Evolutionary conservation across 176 grass and related monocot genomes (phyloP).

Genomic region (Rhipidocladum racemiflorum): DNA sequence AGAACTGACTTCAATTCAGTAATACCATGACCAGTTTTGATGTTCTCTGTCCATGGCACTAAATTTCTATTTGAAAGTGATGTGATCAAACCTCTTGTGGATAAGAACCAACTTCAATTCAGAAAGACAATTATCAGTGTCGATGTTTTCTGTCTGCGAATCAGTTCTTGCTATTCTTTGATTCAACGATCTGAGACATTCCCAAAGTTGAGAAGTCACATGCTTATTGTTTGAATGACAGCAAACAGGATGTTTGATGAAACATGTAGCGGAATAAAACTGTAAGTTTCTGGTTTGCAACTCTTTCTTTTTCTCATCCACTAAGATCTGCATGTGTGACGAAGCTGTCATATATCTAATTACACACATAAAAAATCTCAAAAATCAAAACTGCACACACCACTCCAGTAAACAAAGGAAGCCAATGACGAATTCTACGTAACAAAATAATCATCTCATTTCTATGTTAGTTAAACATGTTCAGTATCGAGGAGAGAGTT

Average conservation of each 20-base stretch:
- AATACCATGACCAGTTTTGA: background rate
- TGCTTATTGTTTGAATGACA: constrained; percentile 13
- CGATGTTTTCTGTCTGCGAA: background rate
- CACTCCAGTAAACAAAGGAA: constrained; percentile 21
- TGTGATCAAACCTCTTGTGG: background rate
- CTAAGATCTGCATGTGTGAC: background rate
- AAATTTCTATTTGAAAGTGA: background rate
- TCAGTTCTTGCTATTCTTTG: background rate
- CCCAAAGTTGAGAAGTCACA: background rate
- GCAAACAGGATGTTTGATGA: constrained; percentile 1
- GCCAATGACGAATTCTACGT: constrained; percentile 9
- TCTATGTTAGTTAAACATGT: constrained; percentile 19
- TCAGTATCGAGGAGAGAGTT: constrained; percentile 43
- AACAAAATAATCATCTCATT: constrained; percentile 4
- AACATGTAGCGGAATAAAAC: background rate
- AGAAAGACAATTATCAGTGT: background rate
- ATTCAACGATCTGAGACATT: background rate
- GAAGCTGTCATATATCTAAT: background rate
- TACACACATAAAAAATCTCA: background rate
- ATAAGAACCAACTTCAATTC: background rate
- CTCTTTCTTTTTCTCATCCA: background rate
- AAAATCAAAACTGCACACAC: background rate
- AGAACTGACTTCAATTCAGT: background rate
- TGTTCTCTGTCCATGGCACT: background rate
- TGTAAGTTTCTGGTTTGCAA: background rate